These are phyloP conservation scores for Coniferiporia sulphurascens DNA, from an alignment of 1,284 basidiomycete genomes.

Conservation along the genomic window DNA sequence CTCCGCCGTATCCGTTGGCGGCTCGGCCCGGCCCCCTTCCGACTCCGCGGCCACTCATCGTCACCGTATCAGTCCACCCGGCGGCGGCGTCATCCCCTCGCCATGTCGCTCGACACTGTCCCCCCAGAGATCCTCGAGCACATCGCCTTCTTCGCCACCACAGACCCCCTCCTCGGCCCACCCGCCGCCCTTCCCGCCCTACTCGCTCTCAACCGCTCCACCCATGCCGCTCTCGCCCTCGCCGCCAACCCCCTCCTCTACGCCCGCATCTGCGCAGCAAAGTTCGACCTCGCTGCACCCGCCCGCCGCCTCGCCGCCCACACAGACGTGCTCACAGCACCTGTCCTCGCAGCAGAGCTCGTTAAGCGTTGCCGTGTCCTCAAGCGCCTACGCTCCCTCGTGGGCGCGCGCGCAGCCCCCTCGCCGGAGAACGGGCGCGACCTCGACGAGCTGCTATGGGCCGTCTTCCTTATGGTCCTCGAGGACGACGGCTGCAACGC, in stretches of 20 bases:
- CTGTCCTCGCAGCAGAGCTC: slow-evolving; percentile 35
- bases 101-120: slow-evolving; percentile 22
- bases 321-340: slow-evolving; percentile 17
- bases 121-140: slow-evolving; percentile 39
- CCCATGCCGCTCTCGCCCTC: slow-evolving; percentile 32
- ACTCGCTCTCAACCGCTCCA: slow-evolving; percentile 35
- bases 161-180: slow-evolving; percentile 29
- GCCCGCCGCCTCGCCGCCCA: slow-evolving; percentile 27
- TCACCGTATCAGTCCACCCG: too few species aligned
- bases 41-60: too few species aligned
- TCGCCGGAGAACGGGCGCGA: slow-evolving; percentile 11
- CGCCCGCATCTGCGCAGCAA: slow-evolving; percentile 37
- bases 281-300: slow-evolving; percentile 36
- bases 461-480: slow-evolving; percentile 49
- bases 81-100: neutral
- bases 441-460: slow-evolving; percentile 38
- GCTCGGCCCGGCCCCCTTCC: too few species aligned
- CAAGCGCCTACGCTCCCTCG: slow-evolving; percentile 42
- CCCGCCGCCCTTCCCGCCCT: slow-evolving; percentile 31
- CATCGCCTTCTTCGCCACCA: slow-evolving; percentile 36
- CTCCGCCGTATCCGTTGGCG: too few species aligned
- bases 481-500: slow-evolving; percentile 52
- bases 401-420: slow-evolving; percentile 15
- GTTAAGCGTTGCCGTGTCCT: slow-evolving; percentile 48
- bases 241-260: slow-evolving; percentile 39